A percentile compares a stretch with the other conserved stretches of the same genome.
Evolutionary conservation across 768 basidiomycete species (phyloP).

Genomic region (Strobilomyces dryophilus): DNA sequence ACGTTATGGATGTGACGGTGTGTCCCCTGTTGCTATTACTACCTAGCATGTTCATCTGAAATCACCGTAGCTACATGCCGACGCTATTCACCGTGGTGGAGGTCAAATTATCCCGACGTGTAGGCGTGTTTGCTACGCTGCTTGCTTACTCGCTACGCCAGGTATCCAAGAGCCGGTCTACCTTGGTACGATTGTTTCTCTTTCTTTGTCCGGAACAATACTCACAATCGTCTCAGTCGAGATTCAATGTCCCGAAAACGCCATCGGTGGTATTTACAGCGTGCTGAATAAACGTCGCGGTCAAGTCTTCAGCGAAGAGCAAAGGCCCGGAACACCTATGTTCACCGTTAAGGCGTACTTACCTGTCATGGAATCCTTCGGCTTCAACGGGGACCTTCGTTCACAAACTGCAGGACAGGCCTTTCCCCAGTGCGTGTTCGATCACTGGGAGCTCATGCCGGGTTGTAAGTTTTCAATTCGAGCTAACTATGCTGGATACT

Average conservation of each 20-base stretch:
- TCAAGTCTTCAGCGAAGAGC: constrained; percentile 97
- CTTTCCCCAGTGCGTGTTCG: constrained; percentile 94
- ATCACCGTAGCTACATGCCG: constrained; percentile 75
- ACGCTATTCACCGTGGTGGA: constrained; percentile 99
- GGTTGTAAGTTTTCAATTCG: constrained; percentile 53
- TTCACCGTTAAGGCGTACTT: constrained; percentile 98
- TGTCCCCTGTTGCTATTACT: constrained; percentile 24
- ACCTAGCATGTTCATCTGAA: not conserved
- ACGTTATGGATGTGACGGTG: constrained; percentile 94
- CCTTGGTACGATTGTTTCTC: constrained; percentile 51
- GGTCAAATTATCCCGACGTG: constrained; percentile 97
- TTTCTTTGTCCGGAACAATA: not conserved
- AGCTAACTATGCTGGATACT: not conserved
- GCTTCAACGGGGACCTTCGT: constrained; percentile 96
- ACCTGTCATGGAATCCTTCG: constrained; percentile 89
- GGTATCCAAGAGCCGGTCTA: constrained; percentile 95
- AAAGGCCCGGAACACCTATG: constrained; percentile 96
- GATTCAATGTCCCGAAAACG: constrained; percentile 96
- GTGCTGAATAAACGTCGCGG: constrained; percentile 95
- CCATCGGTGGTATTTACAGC: constrained; percentile 96
- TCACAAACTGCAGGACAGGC: constrained; percentile 93
- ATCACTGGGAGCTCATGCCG: constrained; percentile 86
- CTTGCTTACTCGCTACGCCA: constrained; percentile 87
- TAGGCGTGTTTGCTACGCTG: constrained; percentile 95
- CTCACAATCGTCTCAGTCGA: constrained; percentile 57